Base-by-base conservation (phyloP, 1,139 yeast genomes). In the Geotrichum phurueaensis region DNA sequence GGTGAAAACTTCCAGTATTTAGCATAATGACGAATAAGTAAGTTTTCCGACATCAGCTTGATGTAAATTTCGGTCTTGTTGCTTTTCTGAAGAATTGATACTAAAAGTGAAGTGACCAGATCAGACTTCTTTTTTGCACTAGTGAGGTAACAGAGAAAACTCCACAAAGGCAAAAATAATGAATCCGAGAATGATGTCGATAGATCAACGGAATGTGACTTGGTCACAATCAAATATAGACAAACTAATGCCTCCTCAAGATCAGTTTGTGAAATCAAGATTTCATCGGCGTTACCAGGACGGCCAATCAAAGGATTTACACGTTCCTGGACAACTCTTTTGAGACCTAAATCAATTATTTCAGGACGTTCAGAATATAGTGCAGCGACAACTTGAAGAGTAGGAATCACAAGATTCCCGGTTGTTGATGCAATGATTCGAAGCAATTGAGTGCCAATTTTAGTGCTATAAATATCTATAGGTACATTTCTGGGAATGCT, bases 171-270 rank as follows among this genome's bases (percentile, higher is more conserved):
- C 53, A 79, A 64, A 48, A 80, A 51, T 33, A 86, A 39, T 3
- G 63, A 50, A 2, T 59, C 57, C 1, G 74, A 1, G 81, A 85
- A 48, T 5, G 31, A 39, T 6, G 22, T 39, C 54, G 59, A 55
- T 31, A 65, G 36, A n/a, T 62, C 61, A 49, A 67, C 56, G 31
- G 69, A 0, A 80, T 71, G 1, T 79, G 77, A 64, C 81, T 83
- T 67, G 84, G 56, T 84, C 0, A 87, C 75, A 13, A 89, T 67
- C 0, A 94, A 84, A 0, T 87, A 74, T 18, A 87, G 67, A 0
- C 86, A 90, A 70, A 86, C 86, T n/a, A 87, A 74, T 7, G 78
- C 77, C 70, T 86, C 84, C 67, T 87, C 87, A 20, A 88, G 70
- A 7, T 78, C 78, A 15, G 78, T 76, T 60, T 82, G 88, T 12